Percentiles rank a stretch among this genome's conserved stretches.
phyloP scores from a whole-genome alignment of 2,329 filamentous ascomycete species.

The Colletotrichum sp. region DNA sequence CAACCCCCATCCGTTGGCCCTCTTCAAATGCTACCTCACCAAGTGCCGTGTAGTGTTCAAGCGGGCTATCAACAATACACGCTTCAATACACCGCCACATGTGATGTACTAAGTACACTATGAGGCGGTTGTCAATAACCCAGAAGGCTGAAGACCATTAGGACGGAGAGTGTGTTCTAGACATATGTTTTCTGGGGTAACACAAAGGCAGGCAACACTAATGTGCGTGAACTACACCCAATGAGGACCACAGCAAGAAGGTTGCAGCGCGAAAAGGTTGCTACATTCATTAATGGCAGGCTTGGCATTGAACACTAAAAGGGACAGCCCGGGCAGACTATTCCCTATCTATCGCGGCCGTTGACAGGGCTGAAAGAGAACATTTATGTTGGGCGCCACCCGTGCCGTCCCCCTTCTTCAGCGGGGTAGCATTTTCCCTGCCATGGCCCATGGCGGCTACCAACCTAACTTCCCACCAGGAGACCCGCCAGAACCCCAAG shows the following conservation, averaged over 20 bases:
- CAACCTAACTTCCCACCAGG: neutral
- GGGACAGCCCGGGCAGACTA: neutral
- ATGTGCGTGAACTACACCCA: neutral
- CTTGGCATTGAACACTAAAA: neutral
- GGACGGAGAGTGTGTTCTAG: neutral
- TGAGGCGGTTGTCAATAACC: neutral
- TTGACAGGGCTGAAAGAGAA: neutral
- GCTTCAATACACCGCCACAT: neutral
- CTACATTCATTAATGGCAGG: neutral
- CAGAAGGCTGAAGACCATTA: neutral
- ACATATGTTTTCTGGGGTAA: neutral
- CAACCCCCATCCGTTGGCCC: neutral
- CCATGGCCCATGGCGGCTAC: neutral
- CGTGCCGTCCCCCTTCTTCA: neutral
- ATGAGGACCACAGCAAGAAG: neutral
- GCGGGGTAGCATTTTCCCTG: neutral
- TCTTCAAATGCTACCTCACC: neutral
- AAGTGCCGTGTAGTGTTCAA: neutral
- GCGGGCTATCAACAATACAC: neutral
- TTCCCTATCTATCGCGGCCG: neutral
- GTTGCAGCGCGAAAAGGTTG: neutral
- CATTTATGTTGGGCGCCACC: neutral
- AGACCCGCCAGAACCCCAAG: neutral
- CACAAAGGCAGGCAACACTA: neutral
- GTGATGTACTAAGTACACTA: neutral